Base-by-base conservation (phyloP, 225 moss, liverwort and hornwort genomes). In the Sphagnum tenellum region DNA sequence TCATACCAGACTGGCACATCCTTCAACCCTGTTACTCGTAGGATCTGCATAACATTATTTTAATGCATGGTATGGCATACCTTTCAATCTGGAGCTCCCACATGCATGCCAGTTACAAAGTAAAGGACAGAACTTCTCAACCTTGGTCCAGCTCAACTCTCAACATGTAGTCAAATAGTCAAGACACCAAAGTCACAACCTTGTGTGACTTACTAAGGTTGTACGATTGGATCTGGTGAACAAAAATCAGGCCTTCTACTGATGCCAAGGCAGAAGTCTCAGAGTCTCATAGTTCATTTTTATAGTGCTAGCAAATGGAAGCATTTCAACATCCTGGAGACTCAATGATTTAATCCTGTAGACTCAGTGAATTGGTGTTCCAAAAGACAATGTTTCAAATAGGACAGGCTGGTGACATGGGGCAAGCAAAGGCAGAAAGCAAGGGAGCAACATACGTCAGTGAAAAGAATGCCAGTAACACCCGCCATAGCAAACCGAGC, bases 401-500 rank as follows among this genome's bases (percentile, higher is more conserved):
- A 9, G 10, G 46, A 58, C 5, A 5, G 9, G 58, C 44, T 45
- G 47, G 9, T 57, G 5, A 9, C 57, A 57, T 46, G 7, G 47
- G 45, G 0, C 45, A 48, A 46, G 11, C 45, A 61, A 46, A 10
- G 3, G 10, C 46, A 45, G 46, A 46, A 44, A 4, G 9, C 56
- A 3, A 61, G 9, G 50, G 14, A 69, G 62, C 63, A 72, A 61
- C 86, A 68, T 79, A 86, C 82, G 73, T 86, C 82, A 59, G 86
- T 86, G 56, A 67, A 77, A 59, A 86, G 80, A 53, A 83, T 86
- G 77, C 80, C 82, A 63, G 86, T 77, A 5, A 86, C 80, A 47
- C 82, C 80, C 48, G 86, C 80, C 86, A 86, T 86, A 13, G 86
- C 86, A 52, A 83, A 60, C 10, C 82, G 82, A 73, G 86, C 77